Evolutionary conservation across 2,329 filamentous ascomycete species (phyloP).

Genomic region (Neonectria faginata): DNA sequence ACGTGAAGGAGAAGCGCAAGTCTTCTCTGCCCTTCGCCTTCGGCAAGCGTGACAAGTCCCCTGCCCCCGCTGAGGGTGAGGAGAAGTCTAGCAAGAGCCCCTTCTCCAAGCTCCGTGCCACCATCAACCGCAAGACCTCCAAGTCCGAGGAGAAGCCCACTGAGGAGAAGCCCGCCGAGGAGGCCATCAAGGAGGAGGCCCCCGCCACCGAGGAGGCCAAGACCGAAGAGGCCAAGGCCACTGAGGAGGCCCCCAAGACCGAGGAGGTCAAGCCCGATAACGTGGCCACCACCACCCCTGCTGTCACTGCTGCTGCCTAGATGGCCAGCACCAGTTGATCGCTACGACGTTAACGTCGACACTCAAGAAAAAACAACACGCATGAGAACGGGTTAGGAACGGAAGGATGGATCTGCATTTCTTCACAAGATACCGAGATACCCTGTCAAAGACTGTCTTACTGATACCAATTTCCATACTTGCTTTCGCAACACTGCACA

Average conservation of each 20-base stretch:
- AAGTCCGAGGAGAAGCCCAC: slow-evolving; percentile 58
- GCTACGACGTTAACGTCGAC: slow-evolving; percentile 41
- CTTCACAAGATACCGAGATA: slow-evolving; percentile 64
- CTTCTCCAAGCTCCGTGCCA: slow-evolving; percentile 71
- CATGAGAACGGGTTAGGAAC: slow-evolving; percentile 59
- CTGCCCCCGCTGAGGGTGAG: slow-evolving; percentile 70
- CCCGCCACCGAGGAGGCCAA: slow-evolving; percentile 47
- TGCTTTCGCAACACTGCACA: slow-evolving; percentile 39
- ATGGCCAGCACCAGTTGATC: slow-evolving; percentile 44
- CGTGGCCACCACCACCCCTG: slow-evolving; percentile 57
- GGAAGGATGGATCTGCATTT: slow-evolving; percentile 67
- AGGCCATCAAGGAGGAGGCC: slow-evolving; percentile 50
- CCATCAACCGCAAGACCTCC: slow-evolving; percentile 62
- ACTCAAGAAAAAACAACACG: slow-evolving; percentile 47
- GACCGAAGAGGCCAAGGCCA: slow-evolving; percentile 54
- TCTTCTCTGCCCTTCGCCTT: slow-evolving; percentile 81
- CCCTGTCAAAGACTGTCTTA: slow-evolving; percentile 64
- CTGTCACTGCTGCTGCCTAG: slow-evolving; percentile 66
- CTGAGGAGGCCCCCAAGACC: slow-evolving; percentile 51
- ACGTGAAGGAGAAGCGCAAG: slow-evolving; percentile 83
- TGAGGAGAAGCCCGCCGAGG: slow-evolving; percentile 51
- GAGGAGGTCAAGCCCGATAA: slow-evolving; percentile 56
- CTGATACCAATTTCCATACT: slow-evolving; percentile 56
- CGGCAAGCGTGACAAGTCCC: slow-evolving; percentile 79
- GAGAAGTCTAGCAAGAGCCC: slow-evolving; percentile 64